Evolutionary conservation across 2,329 filamentous ascomycete species (phyloP), one percentile per base, ranked within the genome.

Genomic region (Phaeoacremonium minimum): DNA sequence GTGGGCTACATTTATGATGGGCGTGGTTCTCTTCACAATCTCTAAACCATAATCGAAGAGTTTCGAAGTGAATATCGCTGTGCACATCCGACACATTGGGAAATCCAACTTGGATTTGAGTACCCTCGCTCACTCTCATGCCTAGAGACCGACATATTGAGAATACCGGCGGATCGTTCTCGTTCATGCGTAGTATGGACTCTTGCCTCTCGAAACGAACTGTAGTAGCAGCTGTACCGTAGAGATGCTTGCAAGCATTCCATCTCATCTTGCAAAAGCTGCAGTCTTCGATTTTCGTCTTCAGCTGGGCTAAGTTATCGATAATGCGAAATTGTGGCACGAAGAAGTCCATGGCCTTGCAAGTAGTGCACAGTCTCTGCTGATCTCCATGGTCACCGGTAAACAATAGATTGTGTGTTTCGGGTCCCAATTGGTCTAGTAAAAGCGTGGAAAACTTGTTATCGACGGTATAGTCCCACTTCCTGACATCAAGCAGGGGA

Each of bases 41-140:
- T 8, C 11, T 13, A 5, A 50, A 32, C 40, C 46, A 50, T 15
- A 47, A 30, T 7, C 32, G 15, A 15, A 49, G 14, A 1, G 46
- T 15, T 15, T 37, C 26, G 13, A 45, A 33, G 14, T 46, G 41
- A 7, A 35, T 30, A 6, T 17, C 13, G 15, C 43, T 41, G 3
- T 38, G 35, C 4, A 39, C 16, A 2, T 32, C 26, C 6, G 46
- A 42, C 3, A 44, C 31, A 15, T 36, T 29, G 4, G 41, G 33
- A 20, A 46, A 46, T 12, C 49, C 43, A 15, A 42, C 18, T 19
- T 46, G 47, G 15, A 47, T 32, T 14, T 41, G 34, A n/a, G n/a
- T n/a, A n/a, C n/a, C n/a, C n/a, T n/a, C n/a, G n/a, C n/a, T n/a
- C n/a, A n/a, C 4, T 30, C 11, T 9, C 32, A 18, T 15, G 20